Evolutionary conservation across 352 stramenopile species (phyloP), one percentile per base, ranked within the genome.

Genomic region (Globisporangium splendens): DNA sequence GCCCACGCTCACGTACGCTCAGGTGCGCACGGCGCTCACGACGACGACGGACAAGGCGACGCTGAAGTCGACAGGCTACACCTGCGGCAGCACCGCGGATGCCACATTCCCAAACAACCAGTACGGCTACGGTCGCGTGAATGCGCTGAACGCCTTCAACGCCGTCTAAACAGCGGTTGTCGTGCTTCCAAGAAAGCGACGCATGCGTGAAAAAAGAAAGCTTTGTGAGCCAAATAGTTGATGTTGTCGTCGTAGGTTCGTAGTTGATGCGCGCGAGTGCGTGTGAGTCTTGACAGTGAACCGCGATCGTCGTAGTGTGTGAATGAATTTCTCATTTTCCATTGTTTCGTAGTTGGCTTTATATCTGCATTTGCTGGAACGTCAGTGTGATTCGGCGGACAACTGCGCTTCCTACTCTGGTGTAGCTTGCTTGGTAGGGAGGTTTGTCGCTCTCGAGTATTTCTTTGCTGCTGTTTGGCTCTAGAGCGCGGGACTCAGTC

Each of bases 41-140:
- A 46, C 11, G 2, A 55, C 49, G 3, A 31, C 49, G 4, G 43
- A 44, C 52, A 33, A 4, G 10, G 33, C 35, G 1, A 31, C 24
- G 24, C 21, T 55, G 17, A 61, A 49, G 17, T 31, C 44, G 2
- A 46, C 22, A 8, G 41, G 41, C 13, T 65, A 60, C 22, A 69
- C 62, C 0, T 88, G 77, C 50, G 73, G 75, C 8, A 60, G 53
- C 31, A 81, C 72, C 8, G 35, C 51, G 0, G 62, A 72, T 51
- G 46, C 39, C 5, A 48, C 39, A 15, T 84, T 70, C 48, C 77
- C 77, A 15, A 88, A 88, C 75, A 88, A 86, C 62, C 61, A 75
- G 42, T 82, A 72, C 38, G 77, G 77, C 54, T 72, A 83, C 51
- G 77, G 77, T 28, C 77, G 73, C 50, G 52, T 83, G 33, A 80